Percentiles rank a stretch among this genome's conserved stretches.
phyloP scores from a whole-genome alignment of 2,329 filamentous ascomycete genomes.

The Cladosporium halotolerans region DNA sequence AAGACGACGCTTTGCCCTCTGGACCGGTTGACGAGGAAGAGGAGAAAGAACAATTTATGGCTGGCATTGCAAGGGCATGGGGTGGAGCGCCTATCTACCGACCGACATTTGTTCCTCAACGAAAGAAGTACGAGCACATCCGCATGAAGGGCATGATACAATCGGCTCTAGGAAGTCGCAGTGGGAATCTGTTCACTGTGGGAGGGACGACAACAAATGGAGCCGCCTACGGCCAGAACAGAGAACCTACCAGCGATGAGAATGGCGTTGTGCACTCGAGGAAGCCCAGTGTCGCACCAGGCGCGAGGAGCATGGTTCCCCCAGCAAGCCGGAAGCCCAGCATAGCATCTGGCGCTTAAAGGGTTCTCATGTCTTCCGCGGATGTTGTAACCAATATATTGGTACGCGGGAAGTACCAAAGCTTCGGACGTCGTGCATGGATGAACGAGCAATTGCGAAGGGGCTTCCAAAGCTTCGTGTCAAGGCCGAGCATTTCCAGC shows the following conservation, averaged over 20 bases:
- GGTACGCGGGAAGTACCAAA: too few relatives aligned
- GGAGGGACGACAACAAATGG: background rate
- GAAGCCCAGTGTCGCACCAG: conserved; percentile 19
- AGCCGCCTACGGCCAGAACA: conserved; percentile 12
- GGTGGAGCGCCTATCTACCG: conserved; percentile 71
- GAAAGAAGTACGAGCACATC: conserved; percentile 53
- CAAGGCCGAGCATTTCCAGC: too few relatives aligned
- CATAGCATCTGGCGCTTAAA: conserved; percentile 12
- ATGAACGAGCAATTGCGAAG: too few relatives aligned
- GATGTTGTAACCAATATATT: too few relatives aligned
- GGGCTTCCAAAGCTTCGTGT: too few relatives aligned
- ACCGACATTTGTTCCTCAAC: conserved; percentile 49
- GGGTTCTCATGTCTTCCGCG: too few relatives aligned
- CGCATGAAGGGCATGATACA: conserved; percentile 59
- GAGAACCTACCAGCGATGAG: conserved; percentile 15
- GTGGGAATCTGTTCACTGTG: conserved; percentile 12
- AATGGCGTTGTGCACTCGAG: conserved; percentile 18
- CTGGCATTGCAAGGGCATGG: conserved; percentile 60
- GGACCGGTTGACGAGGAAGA: conserved; percentile 90
- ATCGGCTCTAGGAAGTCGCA: conserved; percentile 48
- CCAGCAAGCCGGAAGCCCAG: conserved; percentile 21
- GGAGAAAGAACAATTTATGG: conserved; percentile 85
- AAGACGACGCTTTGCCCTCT: conserved; percentile 67
- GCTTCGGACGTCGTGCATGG: too few relatives aligned
- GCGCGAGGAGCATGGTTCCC: conserved; percentile 23